Base-by-base conservation (phyloP, 768 basidiomycete genomes). In the Bullera alba region DNA sequence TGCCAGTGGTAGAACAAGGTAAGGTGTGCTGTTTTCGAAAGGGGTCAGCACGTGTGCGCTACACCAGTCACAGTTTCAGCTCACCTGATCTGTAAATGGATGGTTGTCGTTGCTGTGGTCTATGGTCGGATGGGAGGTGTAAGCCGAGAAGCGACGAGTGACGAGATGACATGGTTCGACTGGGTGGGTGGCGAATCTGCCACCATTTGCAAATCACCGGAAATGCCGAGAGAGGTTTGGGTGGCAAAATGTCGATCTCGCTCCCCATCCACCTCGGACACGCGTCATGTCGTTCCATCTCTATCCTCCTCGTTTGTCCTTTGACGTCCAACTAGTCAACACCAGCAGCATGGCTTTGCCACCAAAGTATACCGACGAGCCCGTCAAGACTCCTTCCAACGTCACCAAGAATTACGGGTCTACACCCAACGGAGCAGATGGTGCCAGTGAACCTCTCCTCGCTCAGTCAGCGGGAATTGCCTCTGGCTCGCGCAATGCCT, bases 361-460 rank as follows among this genome's bases (percentile, higher is more conserved):
- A 37, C 68, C 70, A 6, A 39, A 56, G 22, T 70, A 72, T 51
- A 54, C 60, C 12, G 65, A 70, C 51, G 51, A 38, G 23, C 43
- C 43, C 7, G 38, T 44, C 4, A 17, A 50, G 15, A 37, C 37
- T 2, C 41, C 48, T 3, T 37, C 54, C n/a, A 39, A 60, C 16
- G 42, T 51, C 42, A 67, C 60, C 21, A 30, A 41, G 27, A 46
- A 43, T 0, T 68, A 70, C 50, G 68, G 68, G 45, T 52, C 65
- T 2, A 50, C 57, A 0, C 36, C 57, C 17, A 36, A 46, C 19
- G 23, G 27, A 7, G 50, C 51, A 34, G 38, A 29, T 12, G 30
- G 42, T n/a, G 57, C 56, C 16, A 50, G 48, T 1, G 51, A 57
- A 23, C 56, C 57, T 17, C 49, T 58, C n/a, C 52, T 54, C 27